phyloP scores from a whole-genome alignment of 2,329 filamentous ascomycete species.

The Aspergillus niger region DNA sequence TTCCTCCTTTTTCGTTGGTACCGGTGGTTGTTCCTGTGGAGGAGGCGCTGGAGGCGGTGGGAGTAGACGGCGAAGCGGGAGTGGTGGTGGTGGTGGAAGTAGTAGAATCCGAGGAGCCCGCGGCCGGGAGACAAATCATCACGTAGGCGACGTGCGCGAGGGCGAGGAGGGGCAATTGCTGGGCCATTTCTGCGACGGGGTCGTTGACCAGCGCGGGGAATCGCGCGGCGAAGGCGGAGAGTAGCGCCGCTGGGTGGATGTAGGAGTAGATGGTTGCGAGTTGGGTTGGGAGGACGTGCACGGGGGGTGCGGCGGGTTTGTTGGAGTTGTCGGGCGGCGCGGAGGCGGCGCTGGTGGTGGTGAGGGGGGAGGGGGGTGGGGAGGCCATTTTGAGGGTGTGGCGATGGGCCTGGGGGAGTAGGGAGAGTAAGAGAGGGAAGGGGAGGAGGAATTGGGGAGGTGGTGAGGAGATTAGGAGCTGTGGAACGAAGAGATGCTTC shows the following conservation, averaged over 20 bases:
- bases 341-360: not conserved
- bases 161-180: constrained; percentile 63
- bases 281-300: constrained; percentile 51
- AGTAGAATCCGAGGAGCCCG: constrained; percentile 36
- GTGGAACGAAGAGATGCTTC: not conserved
- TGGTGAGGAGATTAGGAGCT: not conserved
- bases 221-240: constrained; percentile 63
- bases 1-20: not conserved
- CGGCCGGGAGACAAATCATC: constrained; percentile 60
- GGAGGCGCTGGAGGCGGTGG: not conserved
- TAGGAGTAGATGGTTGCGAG: constrained; percentile 61
- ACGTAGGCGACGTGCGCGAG: constrained; percentile 64
- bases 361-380: constrained; percentile 14
- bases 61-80: not conserved
- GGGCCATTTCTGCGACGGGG: constrained; percentile 65
- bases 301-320: constrained; percentile 39
- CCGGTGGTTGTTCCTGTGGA: not conserved
- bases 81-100: not conserved
- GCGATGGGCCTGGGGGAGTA: not conserved
- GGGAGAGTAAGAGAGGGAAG: not conserved
- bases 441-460: not conserved
- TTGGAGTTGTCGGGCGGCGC: not conserved
- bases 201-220: constrained; percentile 70
- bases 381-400: constrained; percentile 12
- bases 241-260: constrained; percentile 67